Percentiles rank a stretch among this genome's conserved stretches.
Conservation (phyloP, 176 grass and related monocot genomes). For the sorghum (Sorghum bicolor) region DNA sequence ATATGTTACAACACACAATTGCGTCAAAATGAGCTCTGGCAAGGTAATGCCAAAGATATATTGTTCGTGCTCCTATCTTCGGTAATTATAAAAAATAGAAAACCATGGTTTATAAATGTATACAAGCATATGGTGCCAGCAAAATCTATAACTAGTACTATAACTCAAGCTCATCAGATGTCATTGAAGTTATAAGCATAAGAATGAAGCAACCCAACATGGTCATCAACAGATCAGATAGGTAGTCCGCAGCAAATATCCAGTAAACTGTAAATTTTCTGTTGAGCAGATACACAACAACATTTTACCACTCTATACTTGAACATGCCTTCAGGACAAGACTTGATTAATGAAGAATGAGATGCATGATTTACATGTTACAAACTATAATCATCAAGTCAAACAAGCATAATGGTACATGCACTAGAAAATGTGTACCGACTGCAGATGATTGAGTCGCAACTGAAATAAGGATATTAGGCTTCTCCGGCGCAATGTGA, state of each 20-base stretch:
- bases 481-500: neutral
- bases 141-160: neutral
- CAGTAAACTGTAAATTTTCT: neutral
- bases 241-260: neutral
- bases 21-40: constrained; percentile 4
- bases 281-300: neutral
- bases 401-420: neutral
- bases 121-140: neutral
- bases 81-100: neutral
- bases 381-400: constrained; percentile 10
- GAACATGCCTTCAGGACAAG: constrained; percentile 15
- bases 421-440: neutral
- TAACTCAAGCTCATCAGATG: neutral
- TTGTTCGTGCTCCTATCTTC: neutral
- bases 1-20: neutral
- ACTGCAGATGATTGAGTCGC: neutral
- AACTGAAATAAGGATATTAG: neutral
- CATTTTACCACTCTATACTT: neutral
- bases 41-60: neutral
- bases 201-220: neutral
- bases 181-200: constrained; percentile 23
- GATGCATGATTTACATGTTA: neutral
- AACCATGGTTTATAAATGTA: neutral
- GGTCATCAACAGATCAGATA: neutral
- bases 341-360: neutral